phyloP scores from a whole-genome alignment of 495 filamentous ascomycete genomes.

The Choiromyces venosus region DNA sequence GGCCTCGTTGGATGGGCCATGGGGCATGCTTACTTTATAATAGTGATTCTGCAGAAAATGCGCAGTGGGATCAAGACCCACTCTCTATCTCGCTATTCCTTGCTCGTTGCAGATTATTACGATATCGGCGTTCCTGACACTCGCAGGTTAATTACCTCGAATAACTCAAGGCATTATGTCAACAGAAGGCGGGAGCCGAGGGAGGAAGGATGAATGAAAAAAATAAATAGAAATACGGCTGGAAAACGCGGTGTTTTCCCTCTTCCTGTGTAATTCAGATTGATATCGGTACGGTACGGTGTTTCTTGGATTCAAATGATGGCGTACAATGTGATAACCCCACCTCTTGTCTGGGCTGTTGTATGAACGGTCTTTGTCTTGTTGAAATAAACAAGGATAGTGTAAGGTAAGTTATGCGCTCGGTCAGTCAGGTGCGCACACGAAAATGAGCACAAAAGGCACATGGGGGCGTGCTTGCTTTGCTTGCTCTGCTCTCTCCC shows the following conservation, averaged over 20 bases:
- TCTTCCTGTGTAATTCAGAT: background rate
- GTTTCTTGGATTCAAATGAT: background rate
- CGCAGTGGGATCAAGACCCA: background rate
- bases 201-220: background rate
- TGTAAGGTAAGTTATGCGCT: slow-evolving; percentile 16
- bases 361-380: background rate
- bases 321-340: background rate
- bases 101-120: background rate
- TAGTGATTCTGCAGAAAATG: background rate
- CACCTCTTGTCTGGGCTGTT: background rate
- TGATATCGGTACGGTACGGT: background rate
- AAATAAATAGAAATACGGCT: background rate
- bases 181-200: background rate
- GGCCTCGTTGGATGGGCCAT: background rate
- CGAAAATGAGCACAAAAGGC: slow-evolving; percentile 14
- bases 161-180: background rate
- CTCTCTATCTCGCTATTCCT: background rate
- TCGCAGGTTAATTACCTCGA: background rate
- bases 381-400: slow-evolving; percentile 20
- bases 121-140: background rate
- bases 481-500: too few species aligned
- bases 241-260: background rate
- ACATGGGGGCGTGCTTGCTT: slow-evolving; percentile 20
- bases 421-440: slow-evolving; percentile 31
- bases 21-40: background rate